These are phyloP conservation scores for Golubevia sp. DNA, from an alignment of 1,284 basidiomycete genomes.

Conservation along the genomic window DNA sequence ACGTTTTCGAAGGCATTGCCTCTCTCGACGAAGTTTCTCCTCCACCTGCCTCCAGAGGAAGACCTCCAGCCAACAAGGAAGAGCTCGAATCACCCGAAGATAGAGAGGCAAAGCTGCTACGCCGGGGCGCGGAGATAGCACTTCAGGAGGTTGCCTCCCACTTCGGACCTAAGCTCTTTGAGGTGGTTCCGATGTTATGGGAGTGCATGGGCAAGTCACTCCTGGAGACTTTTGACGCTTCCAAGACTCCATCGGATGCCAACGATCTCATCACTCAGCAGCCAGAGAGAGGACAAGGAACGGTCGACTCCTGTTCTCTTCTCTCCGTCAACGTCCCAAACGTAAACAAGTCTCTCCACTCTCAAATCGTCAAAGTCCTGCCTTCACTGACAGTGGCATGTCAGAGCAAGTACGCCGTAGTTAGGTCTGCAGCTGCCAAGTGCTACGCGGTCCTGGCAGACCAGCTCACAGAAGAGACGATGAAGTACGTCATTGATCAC, in stretches of 20 bases:
- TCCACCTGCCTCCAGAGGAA: conserved; percentile 65
- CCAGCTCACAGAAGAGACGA: conserved; percentile 80
- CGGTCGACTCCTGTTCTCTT: conserved; percentile 90
- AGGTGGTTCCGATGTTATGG: conserved; percentile 88
- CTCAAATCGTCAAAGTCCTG: conserved; percentile 74
- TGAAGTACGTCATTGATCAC: conserved; percentile 84
- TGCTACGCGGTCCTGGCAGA: conserved; percentile 86
- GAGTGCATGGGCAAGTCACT: conserved; percentile 83
- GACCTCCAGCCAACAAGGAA: conserved; percentile 65
- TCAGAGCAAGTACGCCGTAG: conserved; percentile 82
- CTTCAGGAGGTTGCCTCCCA: conserved; percentile 77
- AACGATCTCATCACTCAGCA: conserved; percentile 17
- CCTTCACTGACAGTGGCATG: conserved; percentile 77
- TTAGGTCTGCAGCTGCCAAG: conserved; percentile 82
- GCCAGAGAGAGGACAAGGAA: conserved; percentile 74
- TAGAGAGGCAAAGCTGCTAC: conserved; percentile 64
- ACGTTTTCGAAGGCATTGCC: conserved; percentile 74
- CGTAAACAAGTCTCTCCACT: conserved; percentile 74
- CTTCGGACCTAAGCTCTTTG: conserved; percentile 77
- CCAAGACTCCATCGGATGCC: conserved; percentile 62
- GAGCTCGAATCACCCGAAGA: conserved; percentile 19
- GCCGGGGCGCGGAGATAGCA: conserved; percentile 82
- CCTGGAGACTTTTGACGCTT: conserved; percentile 70
- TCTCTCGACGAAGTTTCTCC: conserved; percentile 69
- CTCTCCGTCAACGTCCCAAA: conserved; percentile 80